Percentiles rank a stretch among this genome's conserved stretches.
phyloP scores from a whole-genome alignment of 352 stramenopile species.

The Phytophthora citricola region DNA sequence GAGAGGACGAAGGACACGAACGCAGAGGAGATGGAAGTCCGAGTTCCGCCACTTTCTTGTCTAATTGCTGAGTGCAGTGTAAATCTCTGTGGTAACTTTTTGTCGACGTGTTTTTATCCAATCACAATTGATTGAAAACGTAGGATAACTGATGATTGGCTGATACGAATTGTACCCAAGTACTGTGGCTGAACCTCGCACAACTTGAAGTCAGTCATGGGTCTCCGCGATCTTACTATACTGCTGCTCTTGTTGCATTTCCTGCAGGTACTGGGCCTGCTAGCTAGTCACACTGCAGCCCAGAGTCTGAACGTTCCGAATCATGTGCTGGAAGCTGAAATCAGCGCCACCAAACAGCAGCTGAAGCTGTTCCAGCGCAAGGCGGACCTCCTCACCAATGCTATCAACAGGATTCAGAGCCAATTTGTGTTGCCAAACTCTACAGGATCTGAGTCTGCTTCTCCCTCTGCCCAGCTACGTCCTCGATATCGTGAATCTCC shows the following conservation, averaged over 20 bases:
- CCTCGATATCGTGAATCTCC: conserved; percentile 7
- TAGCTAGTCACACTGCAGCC: too few species aligned
- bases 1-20: conserved; percentile 4
- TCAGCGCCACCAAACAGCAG: conserved; percentile 25
- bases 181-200: conserved; percentile 7
- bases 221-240: conserved; percentile 3
- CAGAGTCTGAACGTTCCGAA: not conserved
- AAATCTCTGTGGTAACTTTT: conserved; percentile 1
- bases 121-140: not conserved
- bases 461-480: not conserved
- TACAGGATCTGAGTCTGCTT: not conserved
- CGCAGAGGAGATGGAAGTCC: not conserved
- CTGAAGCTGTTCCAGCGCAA: conserved; percentile 35
- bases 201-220: not conserved
- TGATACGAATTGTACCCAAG: conserved; percentile 13
- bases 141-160: conserved; percentile 12
- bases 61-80: conserved; percentile 14
- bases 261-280: not conserved
- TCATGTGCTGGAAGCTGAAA: conserved; percentile 25
- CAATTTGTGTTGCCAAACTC: not conserved
- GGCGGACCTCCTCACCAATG: conserved; percentile 12
- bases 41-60: conserved; percentile 10
- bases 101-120: conserved; percentile 17
- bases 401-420: conserved; percentile 7
- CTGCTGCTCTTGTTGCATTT: conserved; percentile 12